Conservation (phyloP, 345 rosid species). For the Microthlaspi erraticum region DNA sequence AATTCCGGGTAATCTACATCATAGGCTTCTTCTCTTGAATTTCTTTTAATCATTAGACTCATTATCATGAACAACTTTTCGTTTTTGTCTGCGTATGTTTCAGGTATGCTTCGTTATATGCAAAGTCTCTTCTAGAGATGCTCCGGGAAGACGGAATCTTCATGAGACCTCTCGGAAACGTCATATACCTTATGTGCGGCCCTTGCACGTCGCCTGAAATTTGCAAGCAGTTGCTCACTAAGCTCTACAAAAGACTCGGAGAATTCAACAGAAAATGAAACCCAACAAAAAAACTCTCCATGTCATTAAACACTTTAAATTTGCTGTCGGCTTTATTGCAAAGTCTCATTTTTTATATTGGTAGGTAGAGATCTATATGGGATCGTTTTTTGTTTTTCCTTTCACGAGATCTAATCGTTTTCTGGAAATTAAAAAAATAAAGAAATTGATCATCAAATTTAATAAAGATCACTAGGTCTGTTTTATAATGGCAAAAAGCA, state of each 20-base stretch:
- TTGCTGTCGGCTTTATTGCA: background rate
- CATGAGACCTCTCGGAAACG: slow-evolving; percentile 87
- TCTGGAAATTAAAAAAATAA: background rate
- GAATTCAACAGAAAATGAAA: slow-evolving; percentile 44
- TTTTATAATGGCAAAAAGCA: background rate
- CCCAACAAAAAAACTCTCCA: background rate
- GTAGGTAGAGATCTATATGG: slow-evolving; percentile 9
- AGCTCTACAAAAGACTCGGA: slow-evolving; percentile 62
- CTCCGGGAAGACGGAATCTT: slow-evolving; percentile 79
- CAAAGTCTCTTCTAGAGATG: slow-evolving; percentile 66
- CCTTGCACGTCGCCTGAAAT: slow-evolving; percentile 75
- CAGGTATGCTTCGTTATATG: slow-evolving; percentile 76
- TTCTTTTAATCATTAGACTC: background rate
- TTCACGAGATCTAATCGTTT: slow-evolving; percentile 18
- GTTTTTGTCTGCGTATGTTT: background rate
- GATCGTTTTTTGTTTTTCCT: background rate
- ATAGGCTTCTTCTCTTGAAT: slow-evolving; percentile 1
- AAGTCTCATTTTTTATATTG: background rate
- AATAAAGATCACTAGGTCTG: slow-evolving; percentile 5
- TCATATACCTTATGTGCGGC: slow-evolving; percentile 85
- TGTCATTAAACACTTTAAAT: background rate
- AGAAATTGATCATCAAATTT: background rate
- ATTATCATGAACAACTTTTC: background rate
- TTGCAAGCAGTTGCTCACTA: slow-evolving; percentile 64
- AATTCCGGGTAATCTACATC: slow-evolving; percentile 68